Evolutionary conservation across 495 filamentous ascomycete genomes (phyloP).

Genomic region (Pyrenopolyporus hunteri): DNA sequence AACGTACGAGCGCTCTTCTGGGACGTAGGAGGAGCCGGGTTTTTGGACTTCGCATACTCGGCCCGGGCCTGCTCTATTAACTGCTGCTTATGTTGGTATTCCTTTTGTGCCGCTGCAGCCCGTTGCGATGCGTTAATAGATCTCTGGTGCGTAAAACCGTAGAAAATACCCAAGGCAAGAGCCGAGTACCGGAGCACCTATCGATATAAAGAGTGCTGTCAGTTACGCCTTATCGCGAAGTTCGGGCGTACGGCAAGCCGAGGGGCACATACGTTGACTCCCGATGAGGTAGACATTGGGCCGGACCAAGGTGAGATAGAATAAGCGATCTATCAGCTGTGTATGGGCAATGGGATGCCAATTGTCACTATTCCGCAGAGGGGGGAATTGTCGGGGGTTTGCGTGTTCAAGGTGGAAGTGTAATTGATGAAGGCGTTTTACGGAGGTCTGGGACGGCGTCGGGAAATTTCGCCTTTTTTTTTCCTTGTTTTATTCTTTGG

Average conservation of each 20-base stretch:
- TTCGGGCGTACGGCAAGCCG: constrained; percentile 19
- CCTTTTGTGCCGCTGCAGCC: constrained; percentile 68
- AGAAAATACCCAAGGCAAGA: constrained; percentile 84
- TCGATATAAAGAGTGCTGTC: constrained; percentile 24
- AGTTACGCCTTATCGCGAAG: constrained; percentile 20
- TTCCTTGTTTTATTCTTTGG: constrained; percentile 18
- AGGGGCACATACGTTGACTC: constrained; percentile 64
- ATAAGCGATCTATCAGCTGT: constrained; percentile 32
- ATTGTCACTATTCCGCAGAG: constrained; percentile 35
- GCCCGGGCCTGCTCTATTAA: constrained; percentile 91
- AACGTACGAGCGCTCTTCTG: constrained; percentile 67
- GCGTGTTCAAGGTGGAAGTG: constrained; percentile 14
- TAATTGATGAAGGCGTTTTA: constrained; percentile 23
- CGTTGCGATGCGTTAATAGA: constrained; percentile 70
- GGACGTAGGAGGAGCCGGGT: constrained; percentile 60
- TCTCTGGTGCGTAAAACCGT: constrained; percentile 90
- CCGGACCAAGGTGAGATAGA: constrained; percentile 28
- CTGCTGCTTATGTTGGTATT: constrained; percentile 84
- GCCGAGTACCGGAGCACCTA: constrained; percentile 96
- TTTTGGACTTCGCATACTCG: constrained; percentile 83
- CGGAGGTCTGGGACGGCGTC: constrained; percentile 30
- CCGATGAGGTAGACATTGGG: constrained; percentile 62
- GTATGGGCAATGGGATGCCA: constrained; percentile 34
- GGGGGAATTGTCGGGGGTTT: constrained; percentile 31
- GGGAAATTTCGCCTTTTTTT: constrained; percentile 40